Conservation (phyloP, 345 rosid genomes). For the Salix dunnii region DNA sequence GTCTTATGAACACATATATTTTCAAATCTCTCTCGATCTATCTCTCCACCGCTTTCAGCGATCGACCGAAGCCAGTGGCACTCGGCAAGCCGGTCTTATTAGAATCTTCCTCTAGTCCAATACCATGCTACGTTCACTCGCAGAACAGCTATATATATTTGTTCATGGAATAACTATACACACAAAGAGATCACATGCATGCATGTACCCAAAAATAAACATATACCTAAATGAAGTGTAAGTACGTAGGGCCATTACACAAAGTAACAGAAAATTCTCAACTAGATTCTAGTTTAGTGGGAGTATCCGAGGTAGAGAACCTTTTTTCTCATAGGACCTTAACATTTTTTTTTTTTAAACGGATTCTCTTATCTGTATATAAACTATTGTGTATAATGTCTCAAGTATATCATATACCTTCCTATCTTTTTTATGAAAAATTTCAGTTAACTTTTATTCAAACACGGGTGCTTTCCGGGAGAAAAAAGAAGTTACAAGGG, state of each 20-base stretch:
- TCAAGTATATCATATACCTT: too few relatives aligned
- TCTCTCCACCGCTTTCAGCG: not conserved
- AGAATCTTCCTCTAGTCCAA: not conserved
- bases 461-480: not conserved
- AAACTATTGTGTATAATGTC: not conserved
- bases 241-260: not conserved
- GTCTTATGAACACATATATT: too few relatives aligned
- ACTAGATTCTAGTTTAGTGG: slow-evolving; percentile 13
- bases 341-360: too few relatives aligned
- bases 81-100: not conserved
- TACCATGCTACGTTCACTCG: too few relatives aligned
- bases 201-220: not conserved
- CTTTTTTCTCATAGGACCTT: slow-evolving; percentile 7
- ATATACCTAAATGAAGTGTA: not conserved
- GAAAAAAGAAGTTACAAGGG: too few relatives aligned
- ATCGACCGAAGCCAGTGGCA: not conserved
- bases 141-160: not conserved
- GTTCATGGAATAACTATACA: not conserved
- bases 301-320: slow-evolving; percentile 17
- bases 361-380: not conserved
- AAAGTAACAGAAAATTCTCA: not conserved
- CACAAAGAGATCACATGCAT: not conserved
- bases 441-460: too few relatives aligned
- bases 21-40: too few relatives aligned
- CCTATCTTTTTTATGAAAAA: too few relatives aligned